Evolutionary conservation across 352 stramenopile species (phyloP).

Genomic region (Globisporangium acanthophoron): DNA sequence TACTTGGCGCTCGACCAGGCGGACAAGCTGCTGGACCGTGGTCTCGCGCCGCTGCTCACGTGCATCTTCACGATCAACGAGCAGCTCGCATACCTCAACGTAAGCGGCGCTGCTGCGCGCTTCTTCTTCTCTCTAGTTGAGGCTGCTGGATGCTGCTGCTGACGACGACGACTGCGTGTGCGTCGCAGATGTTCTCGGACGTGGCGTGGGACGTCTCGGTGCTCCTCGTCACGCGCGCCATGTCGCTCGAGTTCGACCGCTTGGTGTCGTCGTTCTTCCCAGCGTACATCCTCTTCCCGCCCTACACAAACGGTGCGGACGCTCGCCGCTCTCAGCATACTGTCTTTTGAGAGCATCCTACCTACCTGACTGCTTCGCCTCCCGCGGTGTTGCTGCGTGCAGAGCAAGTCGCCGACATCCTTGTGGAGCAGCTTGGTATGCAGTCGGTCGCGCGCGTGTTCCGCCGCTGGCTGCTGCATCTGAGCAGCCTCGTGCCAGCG

Average conservation of each 20-base stretch:
- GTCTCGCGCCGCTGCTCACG: constrained; percentile 43
- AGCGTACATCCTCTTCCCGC: constrained; percentile 47
- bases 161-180: background rate
- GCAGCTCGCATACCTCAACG: constrained; percentile 53
- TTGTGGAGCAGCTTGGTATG: constrained; percentile 48
- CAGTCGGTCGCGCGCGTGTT: constrained; percentile 32
- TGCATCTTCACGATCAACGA: constrained; percentile 71
- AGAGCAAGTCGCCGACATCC: constrained; percentile 58
- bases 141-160: background rate
- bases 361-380: background rate
- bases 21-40: constrained; percentile 57
- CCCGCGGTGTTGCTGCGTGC: background rate
- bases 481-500: constrained; percentile 38
- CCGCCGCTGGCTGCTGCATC: constrained; percentile 45
- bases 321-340: background rate
- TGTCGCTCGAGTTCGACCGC: constrained; percentile 62
- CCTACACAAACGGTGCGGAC: constrained; percentile 40
- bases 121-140: background rate
- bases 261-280: constrained; percentile 48
- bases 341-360: constrained; percentile 3
- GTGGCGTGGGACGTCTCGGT: constrained; percentile 52
- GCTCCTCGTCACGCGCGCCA: constrained; percentile 57
- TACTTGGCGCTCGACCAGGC: constrained; percentile 66
- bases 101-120: constrained; percentile 7
- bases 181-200: constrained; percentile 38